Percentiles rank a stretch among this genome's conserved stretches.
Evolutionary conservation across 805 yeast species (phyloP).

Genomic region (Candida argentea): DNA sequence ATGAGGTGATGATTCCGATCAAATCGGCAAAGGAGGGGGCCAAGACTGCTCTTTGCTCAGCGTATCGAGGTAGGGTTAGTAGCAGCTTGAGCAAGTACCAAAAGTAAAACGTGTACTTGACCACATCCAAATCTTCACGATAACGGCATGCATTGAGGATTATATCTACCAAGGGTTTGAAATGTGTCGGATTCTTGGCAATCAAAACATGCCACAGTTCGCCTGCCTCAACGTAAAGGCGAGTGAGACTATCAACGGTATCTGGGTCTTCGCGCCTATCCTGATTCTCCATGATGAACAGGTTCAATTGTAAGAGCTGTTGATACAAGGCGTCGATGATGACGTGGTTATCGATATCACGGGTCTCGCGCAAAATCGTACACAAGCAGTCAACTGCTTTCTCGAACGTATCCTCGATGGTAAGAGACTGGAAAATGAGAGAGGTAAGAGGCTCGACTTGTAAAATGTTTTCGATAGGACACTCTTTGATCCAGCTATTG

Average conservation of each 20-base stretch:
- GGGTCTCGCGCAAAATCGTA: slow-evolving; percentile 70
- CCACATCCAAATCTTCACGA: slow-evolving; percentile 80
- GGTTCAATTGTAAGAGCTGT: slow-evolving; percentile 54
- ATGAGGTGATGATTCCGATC: slow-evolving; percentile 51
- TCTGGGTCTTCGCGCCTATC: slow-evolving; percentile 51
- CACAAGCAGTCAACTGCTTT: slow-evolving; percentile 81
- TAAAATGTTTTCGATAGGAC: slow-evolving; percentile 63
- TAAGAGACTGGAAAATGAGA: slow-evolving; percentile 49
- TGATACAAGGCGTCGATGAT: slow-evolving; percentile 59
- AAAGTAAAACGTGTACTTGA: slow-evolving; percentile 83
- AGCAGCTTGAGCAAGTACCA: slow-evolving; percentile 80
- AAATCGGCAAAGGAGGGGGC: slow-evolving; percentile 48
- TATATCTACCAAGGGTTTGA: slow-evolving; percentile 64
- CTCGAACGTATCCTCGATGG: slow-evolving; percentile 67
- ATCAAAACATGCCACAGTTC: slow-evolving; percentile 91
- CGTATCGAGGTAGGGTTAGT: slow-evolving; percentile 49
- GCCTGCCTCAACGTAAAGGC: slow-evolving; percentile 84
- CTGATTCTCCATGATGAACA: slow-evolving; percentile 25
- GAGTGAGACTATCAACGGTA: slow-evolving; percentile 55
- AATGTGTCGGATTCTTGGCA: slow-evolving; percentile 59
- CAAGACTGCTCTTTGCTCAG: slow-evolving; percentile 40
- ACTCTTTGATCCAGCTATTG: slow-evolving; percentile 85
- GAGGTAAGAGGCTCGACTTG: slow-evolving; percentile 53
- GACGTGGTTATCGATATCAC: slow-evolving; percentile 57
- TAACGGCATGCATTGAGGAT: slow-evolving; percentile 60